phyloP scores from a whole-genome alignment of 2,329 filamentous ascomycete genomes.

The Botrytis porri region DNA sequence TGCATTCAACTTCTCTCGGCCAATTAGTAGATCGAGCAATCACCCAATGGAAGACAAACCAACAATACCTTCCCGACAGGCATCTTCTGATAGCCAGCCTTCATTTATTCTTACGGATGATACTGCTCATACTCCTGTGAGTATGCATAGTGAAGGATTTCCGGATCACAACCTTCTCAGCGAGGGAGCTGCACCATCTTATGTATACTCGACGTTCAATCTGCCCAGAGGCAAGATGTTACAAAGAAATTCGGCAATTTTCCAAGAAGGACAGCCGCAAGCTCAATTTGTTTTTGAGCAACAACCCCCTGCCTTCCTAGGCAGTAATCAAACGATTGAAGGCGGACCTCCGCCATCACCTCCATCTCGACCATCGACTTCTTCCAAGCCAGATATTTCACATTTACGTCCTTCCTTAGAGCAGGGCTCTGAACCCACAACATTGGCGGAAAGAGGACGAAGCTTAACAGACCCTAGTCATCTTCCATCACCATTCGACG shows the following conservation, averaged over 20 bases:
- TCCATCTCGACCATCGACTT: slow-evolving; percentile 58
- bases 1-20: slow-evolving; percentile 91
- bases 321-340: slow-evolving; percentile 45
- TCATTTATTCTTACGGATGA: slow-evolving; percentile 62
- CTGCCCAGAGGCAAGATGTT: slow-evolving; percentile 79
- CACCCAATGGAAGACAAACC: slow-evolving; percentile 42
- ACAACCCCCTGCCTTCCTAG: slow-evolving; percentile 45
- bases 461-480: slow-evolving; percentile 45
- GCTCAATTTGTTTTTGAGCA: slow-evolving; percentile 61
- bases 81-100: slow-evolving; percentile 65
- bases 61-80: slow-evolving; percentile 57
- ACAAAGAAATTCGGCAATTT: slow-evolving; percentile 63
- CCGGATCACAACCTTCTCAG: slow-evolving; percentile 46
- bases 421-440: slow-evolving; percentile 47
- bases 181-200: slow-evolving; percentile 62
- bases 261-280: slow-evolving; percentile 51
- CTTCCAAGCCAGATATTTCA: slow-evolving; percentile 39
- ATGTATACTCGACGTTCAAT: slow-evolving; percentile 81
- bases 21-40: slow-evolving; percentile 70
- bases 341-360: slow-evolving; percentile 57
- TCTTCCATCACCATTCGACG: slow-evolving; percentile 35
- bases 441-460: slow-evolving; percentile 43
- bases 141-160: slow-evolving; percentile 69
- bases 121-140: slow-evolving; percentile 65
- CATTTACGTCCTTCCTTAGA: slow-evolving; percentile 47